phyloP scores from a whole-genome alignment of 148 eudicot genomes.

The Linanthus parryae region DNA sequence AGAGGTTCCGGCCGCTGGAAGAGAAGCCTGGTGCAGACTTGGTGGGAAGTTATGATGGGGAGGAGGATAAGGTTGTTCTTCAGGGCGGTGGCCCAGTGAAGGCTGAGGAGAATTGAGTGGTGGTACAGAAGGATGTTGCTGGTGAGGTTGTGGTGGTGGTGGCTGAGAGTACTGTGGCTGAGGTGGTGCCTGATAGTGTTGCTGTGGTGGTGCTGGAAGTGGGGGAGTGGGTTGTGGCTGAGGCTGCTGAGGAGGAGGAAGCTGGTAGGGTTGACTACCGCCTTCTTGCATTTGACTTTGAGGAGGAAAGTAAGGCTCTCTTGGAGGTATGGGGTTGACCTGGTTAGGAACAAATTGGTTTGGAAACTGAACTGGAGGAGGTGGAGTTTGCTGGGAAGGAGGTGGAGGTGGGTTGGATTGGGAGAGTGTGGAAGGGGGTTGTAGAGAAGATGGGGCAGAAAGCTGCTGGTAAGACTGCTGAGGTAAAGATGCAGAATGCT shows the following conservation, averaged over 20 bases:
- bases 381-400: slow-evolving; percentile 29
- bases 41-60: slow-evolving; percentile 44
- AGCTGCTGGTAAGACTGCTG: slow-evolving; percentile 45
- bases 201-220: slow-evolving; percentile 36
- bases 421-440: slow-evolving; percentile 27
- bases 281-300: slow-evolving; percentile 42
- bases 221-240: no score
- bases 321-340: slow-evolving; percentile 38
- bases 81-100: slow-evolving; percentile 43
- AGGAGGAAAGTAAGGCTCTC: slow-evolving; percentile 45
- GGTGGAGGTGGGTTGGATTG: slow-evolving; percentile 35
- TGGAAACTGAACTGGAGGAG: slow-evolving; percentile 31
- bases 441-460: slow-evolving; percentile 26
- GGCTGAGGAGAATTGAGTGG: slow-evolving; percentile 24
- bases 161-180: slow-evolving; percentile 40
- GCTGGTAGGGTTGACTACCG: slow-evolving; percentile 53
- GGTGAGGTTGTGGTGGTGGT: slow-evolving; percentile 43
- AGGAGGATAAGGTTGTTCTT: slow-evolving; percentile 47
- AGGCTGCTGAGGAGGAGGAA: slow-evolving; percentile 40
- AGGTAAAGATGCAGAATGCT: slow-evolving; percentile 34
- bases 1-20: slow-evolving; percentile 35
- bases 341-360: slow-evolving; percentile 48
- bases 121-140: slow-evolving; percentile 37
- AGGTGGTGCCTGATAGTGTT: slow-evolving; percentile 33
- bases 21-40: slow-evolving; percentile 37